Evolutionary conservation across 139 green algal genomes (phyloP).

Genomic region (Pycnococcus provasolii): DNA sequence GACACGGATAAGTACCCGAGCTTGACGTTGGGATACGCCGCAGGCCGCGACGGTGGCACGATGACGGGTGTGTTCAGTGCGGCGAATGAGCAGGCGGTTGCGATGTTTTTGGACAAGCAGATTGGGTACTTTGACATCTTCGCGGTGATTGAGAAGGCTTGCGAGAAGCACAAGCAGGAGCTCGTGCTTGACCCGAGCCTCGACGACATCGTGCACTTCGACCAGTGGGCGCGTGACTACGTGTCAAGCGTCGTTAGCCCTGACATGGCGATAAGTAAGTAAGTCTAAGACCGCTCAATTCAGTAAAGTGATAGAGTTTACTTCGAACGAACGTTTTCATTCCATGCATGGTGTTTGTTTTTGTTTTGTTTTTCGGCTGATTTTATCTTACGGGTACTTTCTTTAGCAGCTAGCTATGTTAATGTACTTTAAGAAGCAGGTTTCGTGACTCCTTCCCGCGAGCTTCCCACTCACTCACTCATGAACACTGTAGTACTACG

Average conservation of each 20-base stretch:
- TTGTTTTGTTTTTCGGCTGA: too few relatives aligned
- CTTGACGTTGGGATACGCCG: conserved; percentile 87
- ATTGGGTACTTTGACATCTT: conserved; percentile 43
- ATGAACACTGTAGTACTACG: too few relatives aligned
- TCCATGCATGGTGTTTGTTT: too few relatives aligned
- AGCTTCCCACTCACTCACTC: too few relatives aligned
- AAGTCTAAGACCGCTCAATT: neutral
- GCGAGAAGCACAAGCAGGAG: conserved; percentile 70
- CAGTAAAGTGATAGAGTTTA: too few relatives aligned
- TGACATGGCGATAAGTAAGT: conserved; percentile 12
- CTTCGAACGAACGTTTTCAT: too few relatives aligned
- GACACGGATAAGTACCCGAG: conserved; percentile 92
- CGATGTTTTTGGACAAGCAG: conserved; percentile 90
- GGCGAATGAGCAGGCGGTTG: conserved; percentile 93
- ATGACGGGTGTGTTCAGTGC: conserved; percentile 95
- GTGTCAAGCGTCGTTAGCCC: conserved; percentile 20
- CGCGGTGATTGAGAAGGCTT: conserved; percentile 67
- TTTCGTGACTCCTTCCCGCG: too few relatives aligned
- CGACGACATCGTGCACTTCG: conserved; percentile 92
- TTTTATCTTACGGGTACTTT: too few relatives aligned
- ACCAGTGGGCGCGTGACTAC: conserved; percentile 78
- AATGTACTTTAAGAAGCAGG: too few relatives aligned
- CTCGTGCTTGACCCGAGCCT: conserved; percentile 42
- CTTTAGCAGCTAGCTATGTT: too few relatives aligned
- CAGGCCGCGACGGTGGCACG: conserved; percentile 82